Evolutionary conservation across 768 basidiomycete species (phyloP), one percentile per base, ranked within the genome.

Genomic region (Flagelloscypha sp.): DNA sequence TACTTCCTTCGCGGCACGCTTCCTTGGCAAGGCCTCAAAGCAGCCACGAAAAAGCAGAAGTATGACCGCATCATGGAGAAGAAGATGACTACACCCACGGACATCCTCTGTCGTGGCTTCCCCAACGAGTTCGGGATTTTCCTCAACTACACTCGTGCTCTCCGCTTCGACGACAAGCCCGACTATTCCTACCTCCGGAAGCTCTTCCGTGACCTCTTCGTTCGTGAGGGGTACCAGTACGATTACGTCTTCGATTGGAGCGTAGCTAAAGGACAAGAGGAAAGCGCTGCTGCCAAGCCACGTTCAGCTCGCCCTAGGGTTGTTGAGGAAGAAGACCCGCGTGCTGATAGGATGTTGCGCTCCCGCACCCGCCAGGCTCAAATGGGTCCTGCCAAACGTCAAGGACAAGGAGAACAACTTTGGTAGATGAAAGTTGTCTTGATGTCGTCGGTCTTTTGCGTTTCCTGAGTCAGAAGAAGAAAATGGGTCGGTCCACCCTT

Each of bases 1-100:
- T 99, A 99, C 71, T 99, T 99, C 78, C 83, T 99, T 46, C 90
- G 94, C 45, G 95, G 94, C 32, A 84, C 89, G 38, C 77, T 99
- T 28, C 94, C 94, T 21, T 99, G 94, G 94, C 95, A 99, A 62
- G 95, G 95, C 41, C 78, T 99, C 57, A 99, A 99, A 70, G 95
- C 95, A 41, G 94, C 94, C 25, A 99, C 95, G 41, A 99, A 99
- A 88, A 99, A 99, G 78, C 95, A 99, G 74, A 99, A 99, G 70
- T 98, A 98, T 62, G 95, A 98, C 63, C 84, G 95, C 42, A 99
- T 99, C 68, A 99, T 99, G 95, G 95, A 99, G 68, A 99, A 99
- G 79, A 99, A 99, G 79, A 98, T 99, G 92, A 97, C 95, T 24
- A 95, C 92, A 0, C 88, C 92, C 10, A 93, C 88, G 33, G 92